Conservation (phyloP, 2,329 filamentous ascomycete species). For the Calycina herbarum region DNA sequence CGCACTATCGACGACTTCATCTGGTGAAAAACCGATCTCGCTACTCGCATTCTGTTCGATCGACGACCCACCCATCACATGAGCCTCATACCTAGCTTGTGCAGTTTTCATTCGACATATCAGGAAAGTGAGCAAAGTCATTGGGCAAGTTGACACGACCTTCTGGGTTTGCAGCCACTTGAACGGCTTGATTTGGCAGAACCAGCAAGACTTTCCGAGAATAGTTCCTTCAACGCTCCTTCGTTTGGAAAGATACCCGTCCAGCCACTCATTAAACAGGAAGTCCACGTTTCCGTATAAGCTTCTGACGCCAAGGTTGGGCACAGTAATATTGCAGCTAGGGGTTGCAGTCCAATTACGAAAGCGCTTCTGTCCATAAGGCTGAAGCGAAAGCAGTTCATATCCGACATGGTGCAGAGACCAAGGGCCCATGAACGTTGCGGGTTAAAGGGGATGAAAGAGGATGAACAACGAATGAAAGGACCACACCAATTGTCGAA, state of each 20-base stretch:
- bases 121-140: background rate
- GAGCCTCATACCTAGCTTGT: constrained; percentile 11
- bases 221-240: constrained; percentile 13
- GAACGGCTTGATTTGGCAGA: constrained; percentile 12
- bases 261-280: constrained; percentile 19
- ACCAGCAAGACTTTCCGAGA: constrained; percentile 14
- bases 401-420: constrained; percentile 30
- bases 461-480: constrained; percentile 9
- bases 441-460: background rate
- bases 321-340: constrained; percentile 19
- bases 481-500: background rate
- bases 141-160: background rate
- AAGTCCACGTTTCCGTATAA: constrained; percentile 18
- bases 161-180: background rate
- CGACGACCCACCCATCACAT: constrained; percentile 5
- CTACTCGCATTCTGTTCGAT: constrained; percentile 11
- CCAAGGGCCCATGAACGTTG: constrained; percentile 3
- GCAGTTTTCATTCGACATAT: background rate
- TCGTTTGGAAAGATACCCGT: constrained; percentile 16
- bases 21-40: constrained; percentile 5
- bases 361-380: constrained; percentile 26
- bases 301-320: constrained; percentile 29
- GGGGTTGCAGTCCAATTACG: constrained; percentile 19
- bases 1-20: constrained; percentile 1
- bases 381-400: constrained; percentile 28